These are phyloP conservation scores for Aspergillus baeticus DNA, from an alignment of 495 filamentous ascomycete genomes.

Conservation along the genomic window DNA sequence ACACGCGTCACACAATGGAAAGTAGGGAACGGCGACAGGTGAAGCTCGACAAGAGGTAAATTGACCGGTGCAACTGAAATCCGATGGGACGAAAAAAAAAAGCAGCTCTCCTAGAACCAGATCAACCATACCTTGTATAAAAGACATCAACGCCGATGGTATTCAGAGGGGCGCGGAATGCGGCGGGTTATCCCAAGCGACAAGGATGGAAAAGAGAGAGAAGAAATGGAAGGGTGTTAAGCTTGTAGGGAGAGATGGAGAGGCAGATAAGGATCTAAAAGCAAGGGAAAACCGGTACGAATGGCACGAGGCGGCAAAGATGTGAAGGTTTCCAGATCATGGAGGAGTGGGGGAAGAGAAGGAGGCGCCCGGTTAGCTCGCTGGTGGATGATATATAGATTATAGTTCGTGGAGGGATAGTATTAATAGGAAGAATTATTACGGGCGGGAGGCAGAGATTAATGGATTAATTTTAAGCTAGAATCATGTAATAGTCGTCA, in stretches of 20 bases:
- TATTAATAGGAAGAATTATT: slow-evolving; percentile 5
- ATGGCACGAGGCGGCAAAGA: slow-evolving; percentile 1
- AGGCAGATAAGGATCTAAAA: slow-evolving; percentile 5
- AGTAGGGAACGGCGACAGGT: not conserved
- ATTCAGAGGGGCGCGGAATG: not conserved
- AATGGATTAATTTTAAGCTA: not conserved
- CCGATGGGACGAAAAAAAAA: slow-evolving; percentile 19
- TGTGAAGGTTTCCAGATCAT: slow-evolving; percentile 1
- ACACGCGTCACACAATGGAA: slow-evolving; percentile 20
- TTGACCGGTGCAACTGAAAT: slow-evolving; percentile 3
- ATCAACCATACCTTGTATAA: slow-evolving; percentile 18
- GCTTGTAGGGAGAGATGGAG: not conserved
- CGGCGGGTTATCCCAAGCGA: slow-evolving; percentile 18
- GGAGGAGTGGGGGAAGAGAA: slow-evolving; percentile 1
- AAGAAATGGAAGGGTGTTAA: not conserved
- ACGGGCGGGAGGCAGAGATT: no score
- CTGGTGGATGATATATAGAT: slow-evolving; percentile 6
- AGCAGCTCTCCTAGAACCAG: not conserved
- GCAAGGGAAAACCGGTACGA: not conserved
- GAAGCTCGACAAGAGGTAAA: slow-evolving; percentile 4
- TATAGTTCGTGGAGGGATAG: not conserved
- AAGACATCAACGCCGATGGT: slow-evolving; percentile 21
- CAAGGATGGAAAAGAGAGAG: slow-evolving; percentile 9
- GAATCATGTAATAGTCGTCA: slow-evolving; percentile 7
- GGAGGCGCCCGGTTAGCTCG: not conserved